Evolutionary conservation across 2,329 filamentous ascomycete genomes (phyloP).

Genomic region (Geoglossum cookeanum): DNA sequence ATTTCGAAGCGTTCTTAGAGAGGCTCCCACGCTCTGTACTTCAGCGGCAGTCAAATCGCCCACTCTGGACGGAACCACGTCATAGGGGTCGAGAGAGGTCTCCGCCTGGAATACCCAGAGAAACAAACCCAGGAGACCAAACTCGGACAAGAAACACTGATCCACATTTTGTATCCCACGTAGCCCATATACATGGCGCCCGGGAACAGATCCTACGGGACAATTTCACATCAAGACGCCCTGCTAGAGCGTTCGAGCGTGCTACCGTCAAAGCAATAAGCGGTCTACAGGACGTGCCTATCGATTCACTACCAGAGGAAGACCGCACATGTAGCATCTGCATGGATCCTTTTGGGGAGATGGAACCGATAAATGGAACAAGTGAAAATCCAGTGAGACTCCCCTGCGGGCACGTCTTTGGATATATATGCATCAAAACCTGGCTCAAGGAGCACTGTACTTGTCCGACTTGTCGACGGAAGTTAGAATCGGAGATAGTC

Average conservation of each 20-base stretch:
- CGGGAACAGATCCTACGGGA: background rate
- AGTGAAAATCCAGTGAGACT: constrained; percentile 37
- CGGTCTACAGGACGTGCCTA: background rate
- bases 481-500: constrained; percentile 33
- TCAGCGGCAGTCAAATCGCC: background rate
- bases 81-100: background rate
- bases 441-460: constrained; percentile 44
- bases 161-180: background rate
- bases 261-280: background rate
- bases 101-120: background rate
- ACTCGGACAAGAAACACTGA: background rate
- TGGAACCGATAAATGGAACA: constrained; percentile 29
- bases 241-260: background rate
- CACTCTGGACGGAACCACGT: background rate
- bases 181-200: background rate
- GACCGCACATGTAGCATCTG: constrained; percentile 5
- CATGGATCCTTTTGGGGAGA: constrained; percentile 5
- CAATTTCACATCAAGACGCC: background rate
- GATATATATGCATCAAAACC: constrained; percentile 43
- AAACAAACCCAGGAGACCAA: background rate
- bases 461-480: constrained; percentile 45
- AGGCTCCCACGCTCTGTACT: background rate
- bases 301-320: background rate
- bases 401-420: constrained; percentile 46
- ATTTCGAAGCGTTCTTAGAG: background rate